Evolutionary conservation across 2,329 filamentous ascomycete species (phyloP).

Genomic region (Colletotrichum sp.): DNA sequence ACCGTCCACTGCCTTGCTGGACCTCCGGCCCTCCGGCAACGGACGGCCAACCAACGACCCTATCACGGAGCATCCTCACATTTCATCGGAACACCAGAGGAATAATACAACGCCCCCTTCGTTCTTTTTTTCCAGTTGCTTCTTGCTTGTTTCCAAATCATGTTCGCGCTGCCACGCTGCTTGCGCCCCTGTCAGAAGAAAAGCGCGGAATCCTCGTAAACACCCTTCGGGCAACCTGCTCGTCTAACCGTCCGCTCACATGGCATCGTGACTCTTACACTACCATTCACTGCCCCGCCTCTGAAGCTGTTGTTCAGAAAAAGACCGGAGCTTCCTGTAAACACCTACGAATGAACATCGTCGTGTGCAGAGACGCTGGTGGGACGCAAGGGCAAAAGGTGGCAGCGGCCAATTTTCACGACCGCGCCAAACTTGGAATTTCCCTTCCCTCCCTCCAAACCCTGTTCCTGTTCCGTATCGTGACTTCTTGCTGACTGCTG

Average conservation of each 20-base stretch:
- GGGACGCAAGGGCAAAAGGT: neutral
- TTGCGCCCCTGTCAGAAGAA: neutral
- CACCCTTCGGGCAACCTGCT: neutral
- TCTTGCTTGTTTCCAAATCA: neutral
- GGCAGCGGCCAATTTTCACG: neutral
- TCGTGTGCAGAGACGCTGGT: neutral
- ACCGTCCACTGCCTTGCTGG: neutral
- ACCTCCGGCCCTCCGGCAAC: neutral
- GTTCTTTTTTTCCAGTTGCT: neutral
- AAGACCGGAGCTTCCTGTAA: neutral
- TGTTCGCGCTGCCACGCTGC: neutral
- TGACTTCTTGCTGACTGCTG: neutral
- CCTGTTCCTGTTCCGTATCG: neutral
- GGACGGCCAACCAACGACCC: neutral
- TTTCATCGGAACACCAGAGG: neutral
- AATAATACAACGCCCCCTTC: neutral
- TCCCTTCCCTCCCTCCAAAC: neutral
- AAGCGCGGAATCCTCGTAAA: neutral
- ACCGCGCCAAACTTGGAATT: neutral
- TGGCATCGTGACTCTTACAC: neutral
- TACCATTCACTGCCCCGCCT: neutral
- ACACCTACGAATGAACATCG: neutral
- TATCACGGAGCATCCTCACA: neutral
- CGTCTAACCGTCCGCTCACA: neutral
- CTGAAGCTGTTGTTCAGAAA: neutral